Evolutionary conservation across 2,329 filamentous ascomycete genomes (phyloP), one percentile per base, ranked within the genome.

Genomic region (Colletotrichum aenigma): DNA sequence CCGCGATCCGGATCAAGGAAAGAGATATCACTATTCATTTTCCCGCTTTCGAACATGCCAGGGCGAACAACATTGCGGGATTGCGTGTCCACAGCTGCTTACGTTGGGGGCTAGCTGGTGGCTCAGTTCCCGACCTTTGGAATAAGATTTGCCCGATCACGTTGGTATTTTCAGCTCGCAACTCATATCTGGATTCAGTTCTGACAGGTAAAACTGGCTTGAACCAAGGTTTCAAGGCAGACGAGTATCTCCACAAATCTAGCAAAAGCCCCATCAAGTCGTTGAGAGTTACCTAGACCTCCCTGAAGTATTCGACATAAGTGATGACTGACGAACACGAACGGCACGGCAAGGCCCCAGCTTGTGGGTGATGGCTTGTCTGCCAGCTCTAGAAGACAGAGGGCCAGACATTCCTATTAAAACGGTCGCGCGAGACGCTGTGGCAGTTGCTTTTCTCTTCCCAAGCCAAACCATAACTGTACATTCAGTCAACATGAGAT

Each of bases 181-280:
- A 48, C n/a, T 48, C 43, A 21, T 48, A 1, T 48, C 43, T 48
- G 43, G n/a, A 21, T 48, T 48, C n/a, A 48, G 43, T 48, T 48
- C n/a, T 12, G 6, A 48, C n/a, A 3, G 3, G 12, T 0, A 21
- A 48, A 7, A 3, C 16, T 13, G 43, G 10, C 1, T 13, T 48
- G n/a, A 48, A 48, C 1, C 3, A 48, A n/a, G 43, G 43, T 48
- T 21, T 1, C 43, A 48, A 48, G 43, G 43, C n/a, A 48, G 43
- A 48, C n/a, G n/a, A 48, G 43, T 48, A 12, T 21, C 43, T 48
- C 43, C 43, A 48, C n/a, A 48, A 13, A 21, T 21, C 43, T 0
- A 48, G 10, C n/a, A 7, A 48, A 48, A 7, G 10, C 43, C 43
- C 43, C 18, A 48, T 48, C 43, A 7, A 21, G 43, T 21, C 10